Conservation (phyloP, 495 filamentous ascomycete species). For the Pyrenopolyporus hunteri region DNA sequence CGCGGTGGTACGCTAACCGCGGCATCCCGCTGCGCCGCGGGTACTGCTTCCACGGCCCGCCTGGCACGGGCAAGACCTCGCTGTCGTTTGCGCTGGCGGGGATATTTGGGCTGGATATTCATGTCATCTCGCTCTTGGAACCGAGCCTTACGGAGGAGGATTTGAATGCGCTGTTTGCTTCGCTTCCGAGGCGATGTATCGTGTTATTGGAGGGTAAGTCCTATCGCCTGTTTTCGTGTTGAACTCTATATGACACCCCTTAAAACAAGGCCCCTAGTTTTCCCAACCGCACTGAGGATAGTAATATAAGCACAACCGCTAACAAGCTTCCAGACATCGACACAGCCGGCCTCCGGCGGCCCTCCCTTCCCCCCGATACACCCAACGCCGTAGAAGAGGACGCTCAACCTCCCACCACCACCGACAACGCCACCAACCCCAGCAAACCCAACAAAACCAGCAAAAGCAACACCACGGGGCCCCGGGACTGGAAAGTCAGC, state of each 20-base stretch:
- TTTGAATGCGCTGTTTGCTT: conserved; percentile 69
- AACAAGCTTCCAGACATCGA: conserved; percentile 62
- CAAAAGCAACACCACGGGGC: not conserved
- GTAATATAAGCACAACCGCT: not conserved
- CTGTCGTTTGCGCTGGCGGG: conserved; percentile 71
- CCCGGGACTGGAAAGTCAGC: conserved; percentile 40
- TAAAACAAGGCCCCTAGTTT: not conserved
- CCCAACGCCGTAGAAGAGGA: conserved; percentile 15
- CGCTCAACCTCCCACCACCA: not conserved
- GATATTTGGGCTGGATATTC: conserved; percentile 71
- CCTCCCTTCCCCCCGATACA: too few relatives aligned
- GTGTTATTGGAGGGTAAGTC: conserved; percentile 62
- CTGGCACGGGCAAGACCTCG: conserved; percentile 69
- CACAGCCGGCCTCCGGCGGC: conserved; percentile 65
- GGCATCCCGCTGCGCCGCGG: conserved; percentile 93
- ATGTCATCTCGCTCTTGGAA: conserved; percentile 68
- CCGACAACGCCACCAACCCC: not conserved
- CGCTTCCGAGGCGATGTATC: conserved; percentile 66
- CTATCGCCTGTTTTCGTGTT: not conserved
- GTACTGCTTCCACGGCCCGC: conserved; percentile 81
- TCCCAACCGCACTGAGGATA: too few relatives aligned
- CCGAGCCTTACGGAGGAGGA: conserved; percentile 71
- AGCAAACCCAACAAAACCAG: conserved; percentile 4
- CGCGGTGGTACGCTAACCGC: conserved; percentile 76
- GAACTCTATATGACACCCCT: not conserved